Percentiles rank a stretch among this genome's conserved stretches.
phyloP scores from a whole-genome alignment of 805 yeast genomes.

The Pichia paraexigua region DNA sequence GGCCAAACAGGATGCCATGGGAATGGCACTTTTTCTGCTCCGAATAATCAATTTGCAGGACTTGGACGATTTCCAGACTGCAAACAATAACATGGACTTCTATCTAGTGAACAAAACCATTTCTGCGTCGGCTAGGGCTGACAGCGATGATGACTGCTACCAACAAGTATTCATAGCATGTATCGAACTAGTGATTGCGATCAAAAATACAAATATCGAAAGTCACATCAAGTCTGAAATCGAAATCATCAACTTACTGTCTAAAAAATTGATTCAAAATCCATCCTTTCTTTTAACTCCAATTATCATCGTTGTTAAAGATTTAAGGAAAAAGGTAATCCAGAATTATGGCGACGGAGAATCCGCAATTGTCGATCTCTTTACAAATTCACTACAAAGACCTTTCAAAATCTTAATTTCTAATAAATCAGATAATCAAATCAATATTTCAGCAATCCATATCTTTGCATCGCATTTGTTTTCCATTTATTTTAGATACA shows the following conservation, averaged over 20 bases:
- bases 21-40: constrained; percentile 2
- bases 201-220: background rate
- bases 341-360: background rate
- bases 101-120: background rate
- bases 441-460: constrained; percentile 7
- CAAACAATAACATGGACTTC: background rate
- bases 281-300: constrained; percentile 6
- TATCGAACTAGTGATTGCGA: background rate
- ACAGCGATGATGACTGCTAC: background rate
- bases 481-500: constrained; percentile 6
- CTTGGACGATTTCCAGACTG: background rate
- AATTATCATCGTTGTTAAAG: constrained; percentile 3
- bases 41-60: background rate
- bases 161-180: constrained; percentile 3
- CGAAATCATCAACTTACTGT: constrained; percentile 1
- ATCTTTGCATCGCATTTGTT: constrained; percentile 7
- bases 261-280: constrained; percentile 4
- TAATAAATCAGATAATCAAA: constrained; percentile 4
- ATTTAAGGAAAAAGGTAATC: constrained; percentile 1
- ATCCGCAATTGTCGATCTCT: constrained; percentile 1
- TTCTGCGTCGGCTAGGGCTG: background rate
- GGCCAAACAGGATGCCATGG: background rate
- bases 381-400: constrained; percentile 3
- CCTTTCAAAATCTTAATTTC: constrained; percentile 6
- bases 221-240: constrained; percentile 1